These are phyloP conservation scores for Escallonia rubra DNA, from an alignment of 129 eudicot species.

Conservation along the genomic window DNA sequence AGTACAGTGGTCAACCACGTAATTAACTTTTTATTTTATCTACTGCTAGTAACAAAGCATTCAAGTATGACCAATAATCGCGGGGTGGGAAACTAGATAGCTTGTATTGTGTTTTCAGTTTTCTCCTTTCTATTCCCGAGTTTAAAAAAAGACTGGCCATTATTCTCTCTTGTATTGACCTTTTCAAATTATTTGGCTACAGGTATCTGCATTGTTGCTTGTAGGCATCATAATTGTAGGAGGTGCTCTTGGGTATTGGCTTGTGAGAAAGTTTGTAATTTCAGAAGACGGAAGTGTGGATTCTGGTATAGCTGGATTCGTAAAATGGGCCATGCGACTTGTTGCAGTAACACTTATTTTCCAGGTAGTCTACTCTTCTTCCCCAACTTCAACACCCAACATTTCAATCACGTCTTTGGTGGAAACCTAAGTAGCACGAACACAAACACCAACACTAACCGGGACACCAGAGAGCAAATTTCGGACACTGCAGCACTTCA, in stretches of 20 bases:
- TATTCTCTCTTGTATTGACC: neutral
- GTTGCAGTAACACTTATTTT: conserved; percentile 62
- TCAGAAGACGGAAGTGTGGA: conserved; percentile 79
- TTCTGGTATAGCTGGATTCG: conserved; percentile 78
- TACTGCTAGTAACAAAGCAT: too few species aligned
- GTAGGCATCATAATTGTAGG: conserved; percentile 63
- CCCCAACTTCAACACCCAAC: too few species aligned
- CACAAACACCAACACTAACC: too few species aligned
- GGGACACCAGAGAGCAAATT: too few species aligned
- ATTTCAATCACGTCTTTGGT: too few species aligned
- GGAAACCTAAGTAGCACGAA: too few species aligned
- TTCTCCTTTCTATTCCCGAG: neutral
- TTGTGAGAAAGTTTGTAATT: conserved; percentile 68
- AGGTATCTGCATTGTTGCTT: conserved; percentile 51
- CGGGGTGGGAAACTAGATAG: neutral
- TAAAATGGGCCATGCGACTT: conserved; percentile 80
- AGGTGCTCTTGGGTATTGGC: conserved; percentile 82
- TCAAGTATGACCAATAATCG: too few species aligned
- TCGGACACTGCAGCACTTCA: too few species aligned
- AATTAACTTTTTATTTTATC: neutral
- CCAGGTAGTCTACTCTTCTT: conserved; percentile 35
- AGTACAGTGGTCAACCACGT: too few species aligned
- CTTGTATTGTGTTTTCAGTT: neutral
- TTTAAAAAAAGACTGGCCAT: neutral
- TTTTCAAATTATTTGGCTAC: conserved; percentile 8